Evolutionary conservation across 31 red algal species (phyloP).

Genomic region (Endocladia muricata): DNA sequence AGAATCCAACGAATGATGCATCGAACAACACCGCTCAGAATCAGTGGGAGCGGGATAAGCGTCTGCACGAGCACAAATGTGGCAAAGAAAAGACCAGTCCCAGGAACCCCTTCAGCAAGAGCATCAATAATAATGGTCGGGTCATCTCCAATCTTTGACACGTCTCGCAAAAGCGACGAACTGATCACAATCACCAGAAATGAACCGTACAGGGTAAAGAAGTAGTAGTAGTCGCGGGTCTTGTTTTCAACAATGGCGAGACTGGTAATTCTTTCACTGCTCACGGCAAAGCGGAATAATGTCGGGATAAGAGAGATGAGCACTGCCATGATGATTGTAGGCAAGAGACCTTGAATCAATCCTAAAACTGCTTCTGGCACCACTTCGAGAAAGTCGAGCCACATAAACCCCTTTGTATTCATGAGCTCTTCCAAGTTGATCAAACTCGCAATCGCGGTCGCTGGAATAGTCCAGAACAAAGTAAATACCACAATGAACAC

Average conservation of each 20-base stretch:
- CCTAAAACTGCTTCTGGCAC: background rate
- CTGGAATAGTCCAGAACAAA: constrained; percentile 64
- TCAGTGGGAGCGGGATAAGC: constrained; percentile 27
- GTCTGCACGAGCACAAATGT: constrained; percentile 41
- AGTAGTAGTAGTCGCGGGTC: constrained; percentile 63
- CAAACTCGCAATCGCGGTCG: constrained; percentile 43
- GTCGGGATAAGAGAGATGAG: constrained; percentile 50
- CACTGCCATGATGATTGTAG: constrained; percentile 45
- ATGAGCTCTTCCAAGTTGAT: constrained; percentile 28
- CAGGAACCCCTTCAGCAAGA: constrained; percentile 34
- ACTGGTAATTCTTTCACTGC: constrained; percentile 19
- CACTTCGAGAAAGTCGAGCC: constrained; percentile 17
- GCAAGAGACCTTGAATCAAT: constrained; percentile 38
- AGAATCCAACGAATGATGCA: constrained; percentile 45
- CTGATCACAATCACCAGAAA: constrained; percentile 54
- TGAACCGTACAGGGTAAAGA: constrained; percentile 57
- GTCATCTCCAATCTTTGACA: constrained; percentile 30
- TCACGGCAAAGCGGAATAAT: constrained; percentile 33
- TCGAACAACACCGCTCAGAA: constrained; percentile 46
- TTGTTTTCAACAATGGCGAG: constrained; percentile 38
- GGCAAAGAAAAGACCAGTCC: constrained; percentile 57
- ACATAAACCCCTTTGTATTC: constrained; percentile 17
- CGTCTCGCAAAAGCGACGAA: constrained; percentile 10
- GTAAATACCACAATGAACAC: constrained; percentile 54
- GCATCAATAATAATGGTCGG: constrained; percentile 35